Evolutionary conservation across 352 stramenopile species (phyloP), one percentile per base, ranked within the genome.

Genomic region (Pythium apleroticum): DNA sequence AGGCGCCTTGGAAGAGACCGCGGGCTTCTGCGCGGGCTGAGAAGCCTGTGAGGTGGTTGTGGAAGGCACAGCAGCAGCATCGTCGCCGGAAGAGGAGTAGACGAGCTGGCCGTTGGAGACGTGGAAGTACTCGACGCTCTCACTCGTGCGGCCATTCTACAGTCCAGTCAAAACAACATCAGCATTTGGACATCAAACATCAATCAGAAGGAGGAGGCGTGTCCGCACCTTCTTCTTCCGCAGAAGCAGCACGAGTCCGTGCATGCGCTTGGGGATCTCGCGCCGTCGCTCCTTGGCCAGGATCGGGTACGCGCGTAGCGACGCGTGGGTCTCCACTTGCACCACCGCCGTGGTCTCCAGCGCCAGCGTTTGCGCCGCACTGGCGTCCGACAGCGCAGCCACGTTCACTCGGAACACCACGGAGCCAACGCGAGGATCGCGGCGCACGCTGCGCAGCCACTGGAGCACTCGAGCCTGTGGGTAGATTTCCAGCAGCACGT

Each of bases 41-140:
- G 19, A 4, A 9, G 7, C 2, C 14, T 27, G 30, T 30, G n/a
- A n/a, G n/a, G n/a, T n/a, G n/a, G 33, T 33, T 10, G 24, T 41
- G 9, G 45, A 15, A 30, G 60, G 20, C 8, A n/a, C n/a, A n/a
- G 55, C 25, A 31, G 19, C 22, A 15, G 56, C 28, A 17, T 30
- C 22, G 24, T 58, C 6, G 45, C 50, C 28, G 56, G 15, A 14
- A 22, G 43, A 53, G 57, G 24, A 69, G 64, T 81, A 87, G 7
- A 41, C 8, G 22, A 89, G 45, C 0, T 28, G 49, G n/a, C 63
- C 50, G 15, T 71, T 60, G 10, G 57, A 20, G 10, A 77, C 66
- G 41, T 78, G 75, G 43, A 92, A 90, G 63, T 75, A 90, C 52
- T 90, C 80, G n/a, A 90, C 56, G 22, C 70, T 85, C 54, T 92